These are phyloP conservation scores for Boletellus emodensis DNA, from an alignment of 768 basidiomycete genomes.

Conservation along the genomic window DNA sequence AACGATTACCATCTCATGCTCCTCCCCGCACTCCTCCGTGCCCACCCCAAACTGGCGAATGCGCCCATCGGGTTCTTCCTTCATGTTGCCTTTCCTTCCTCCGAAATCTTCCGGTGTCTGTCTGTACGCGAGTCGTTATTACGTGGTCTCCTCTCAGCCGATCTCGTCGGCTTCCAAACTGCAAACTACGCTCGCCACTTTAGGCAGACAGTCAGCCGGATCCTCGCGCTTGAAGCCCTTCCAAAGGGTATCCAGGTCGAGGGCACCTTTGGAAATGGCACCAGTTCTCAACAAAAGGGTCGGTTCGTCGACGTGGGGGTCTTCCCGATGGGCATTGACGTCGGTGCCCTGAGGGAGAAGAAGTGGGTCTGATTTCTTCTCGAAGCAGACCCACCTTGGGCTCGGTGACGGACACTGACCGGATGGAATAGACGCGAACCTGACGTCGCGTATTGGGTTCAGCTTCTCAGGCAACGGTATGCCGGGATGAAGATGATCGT, in stretches of 20 bases:
- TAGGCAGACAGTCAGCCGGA: conserved; percentile 77
- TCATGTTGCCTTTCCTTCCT: conserved; percentile 93
- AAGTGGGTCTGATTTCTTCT: conserved; percentile 40
- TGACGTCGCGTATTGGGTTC: conserved; percentile 81
- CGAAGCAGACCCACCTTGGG: neutral
- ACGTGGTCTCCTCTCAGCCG: conserved; percentile 86
- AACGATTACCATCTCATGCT: conserved; percentile 98
- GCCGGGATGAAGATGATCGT: conserved; percentile 84
- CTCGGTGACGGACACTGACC: conserved; percentile 6
- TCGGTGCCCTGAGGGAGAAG: conserved; percentile 59
- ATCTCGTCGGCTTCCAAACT: conserved; percentile 91
- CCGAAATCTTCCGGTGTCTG: conserved; percentile 92
- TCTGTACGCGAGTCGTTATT: conserved; percentile 74
- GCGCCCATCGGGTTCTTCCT: conserved; percentile 80
- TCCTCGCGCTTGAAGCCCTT: conserved; percentile 73
- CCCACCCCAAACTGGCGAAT: conserved; percentile 42
- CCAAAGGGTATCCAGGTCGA: conserved; percentile 78
- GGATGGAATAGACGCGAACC: conserved; percentile 51
- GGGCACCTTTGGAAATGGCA: conserved; percentile 10
- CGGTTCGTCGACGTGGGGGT: conserved; percentile 82
- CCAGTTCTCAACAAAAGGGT: conserved; percentile 25
- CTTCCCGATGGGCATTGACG: conserved; percentile 91
- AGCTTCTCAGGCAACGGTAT: conserved; percentile 75
- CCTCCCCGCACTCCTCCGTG: conserved; percentile 80
- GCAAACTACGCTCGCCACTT: conserved; percentile 82